Evolutionary conservation across 2,329 filamentous ascomycete genomes (phyloP), one percentile per base, ranked within the genome.

Genomic region (Aspergillus piperis): DNA sequence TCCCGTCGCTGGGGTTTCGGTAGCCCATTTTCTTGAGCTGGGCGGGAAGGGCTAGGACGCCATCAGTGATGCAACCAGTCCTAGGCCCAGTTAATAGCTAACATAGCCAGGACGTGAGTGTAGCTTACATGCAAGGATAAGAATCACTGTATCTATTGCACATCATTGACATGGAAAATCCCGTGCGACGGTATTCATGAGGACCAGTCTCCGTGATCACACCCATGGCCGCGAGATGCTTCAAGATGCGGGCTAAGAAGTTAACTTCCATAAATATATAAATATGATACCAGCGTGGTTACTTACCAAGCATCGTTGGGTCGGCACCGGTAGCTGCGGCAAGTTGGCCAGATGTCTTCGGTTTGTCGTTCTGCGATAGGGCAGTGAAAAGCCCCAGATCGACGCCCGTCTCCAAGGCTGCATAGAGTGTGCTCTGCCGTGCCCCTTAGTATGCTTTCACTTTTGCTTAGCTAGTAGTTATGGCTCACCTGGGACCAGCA

Each of bases 401-500:
- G 21, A 70, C 64, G 8, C 60, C 64, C 10, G 63, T 65, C 39
- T 72, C 68, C 6, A 71, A 30, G 0, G 66, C 65, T 8, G 70
- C 69, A 51, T 65, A 71, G 0, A 61, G 17, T 2, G 66, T 65
- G 21, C 62, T 62, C n/a, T 11, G 8, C 13, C 8, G 13, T 52
- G 11, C 2, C 4, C 11, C 32, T 21, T 23, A 13, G 15, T 4
- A 3, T 30, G 15, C 10, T 17, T 30, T 2, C 7, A 38, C 8
- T 1, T 11, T 27, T 27, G 6, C 23, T 32, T 17, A n/a, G 15
- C 1, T 27, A 5, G 38, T 27, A 5, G n/a, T 15, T 30, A 30
- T 30, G 27, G 57, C 56, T 19, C 57, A 70, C 69, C 73, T 82
- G 73, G 0, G 77, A 78, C 78, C 80, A 83, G 62, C 68, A 73